Conservation (phyloP, 371 early-diverging fungal species). For the Nematocida major region DNA sequence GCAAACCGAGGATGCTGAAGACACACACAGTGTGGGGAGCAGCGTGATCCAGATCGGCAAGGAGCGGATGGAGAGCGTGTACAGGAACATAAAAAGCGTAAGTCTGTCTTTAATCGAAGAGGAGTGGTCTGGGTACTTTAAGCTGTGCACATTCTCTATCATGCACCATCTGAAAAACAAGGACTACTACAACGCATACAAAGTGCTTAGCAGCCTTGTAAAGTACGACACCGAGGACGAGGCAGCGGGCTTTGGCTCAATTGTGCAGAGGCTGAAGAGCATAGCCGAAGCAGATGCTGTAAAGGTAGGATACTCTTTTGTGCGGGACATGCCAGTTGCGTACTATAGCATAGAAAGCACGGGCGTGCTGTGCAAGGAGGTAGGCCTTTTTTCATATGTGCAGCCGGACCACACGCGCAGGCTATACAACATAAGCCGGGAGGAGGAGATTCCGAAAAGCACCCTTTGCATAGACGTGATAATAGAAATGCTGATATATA, state of each 20-base stretch:
- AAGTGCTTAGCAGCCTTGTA: background rate
- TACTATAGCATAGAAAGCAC: background rate
- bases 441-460: background rate
- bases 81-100: background rate
- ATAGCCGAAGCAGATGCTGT: background rate
- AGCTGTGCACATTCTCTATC: background rate
- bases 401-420: background rate
- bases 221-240: conserved; percentile 2
- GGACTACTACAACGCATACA: conserved; percentile 1
- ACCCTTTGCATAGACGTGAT: background rate
- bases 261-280: background rate
- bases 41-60: conserved; percentile 27
- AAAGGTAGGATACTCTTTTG: background rate
- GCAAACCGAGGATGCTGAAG: background rate
- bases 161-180: conserved; percentile 1
- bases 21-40: conserved; percentile 16
- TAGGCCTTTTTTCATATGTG: background rate
- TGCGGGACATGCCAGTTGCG: background rate
- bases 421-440: background rate
- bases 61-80: conserved; percentile 13
- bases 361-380: background rate
- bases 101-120: conserved; percentile 36
- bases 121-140: conserved; percentile 24
- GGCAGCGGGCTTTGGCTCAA: background rate
- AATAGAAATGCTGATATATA: background rate